Percentiles rank a stretch among this genome's conserved stretches.
Conservation (phyloP, 2,329 filamentous ascomycete genomes). For the Trichoderma semiorbis region DNA sequence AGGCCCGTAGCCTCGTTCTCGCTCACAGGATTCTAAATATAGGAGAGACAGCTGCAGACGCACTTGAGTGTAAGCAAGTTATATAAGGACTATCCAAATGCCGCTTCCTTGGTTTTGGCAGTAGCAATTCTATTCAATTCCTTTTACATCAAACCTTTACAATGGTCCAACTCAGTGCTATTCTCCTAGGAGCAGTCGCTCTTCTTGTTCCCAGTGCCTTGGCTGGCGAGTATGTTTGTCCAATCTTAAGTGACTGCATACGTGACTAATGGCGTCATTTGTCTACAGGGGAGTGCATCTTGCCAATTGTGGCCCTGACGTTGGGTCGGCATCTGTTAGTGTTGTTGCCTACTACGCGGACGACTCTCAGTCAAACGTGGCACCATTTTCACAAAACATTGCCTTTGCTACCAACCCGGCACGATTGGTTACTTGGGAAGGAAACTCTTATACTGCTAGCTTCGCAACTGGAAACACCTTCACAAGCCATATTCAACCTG, state of each 20-base stretch:
- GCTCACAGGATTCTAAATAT: background rate
- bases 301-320: background rate
- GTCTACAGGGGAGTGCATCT: background rate
- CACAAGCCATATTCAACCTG: background rate
- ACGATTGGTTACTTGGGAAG: background rate
- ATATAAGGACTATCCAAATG: background rate
- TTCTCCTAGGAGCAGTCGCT: background rate
- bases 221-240: background rate
- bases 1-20: background rate
- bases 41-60: background rate
- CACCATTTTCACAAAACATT: background rate
- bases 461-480: background rate
- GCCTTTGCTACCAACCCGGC: background rate
- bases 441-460: background rate
- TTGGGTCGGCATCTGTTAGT: background rate
- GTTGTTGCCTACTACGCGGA: slow-evolving; percentile 1
- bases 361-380: background rate
- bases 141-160: background rate
- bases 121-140: background rate
- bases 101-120: background rate
- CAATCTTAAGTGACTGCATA: accelerated
- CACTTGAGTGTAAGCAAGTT: background rate
- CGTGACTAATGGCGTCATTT: background rate
- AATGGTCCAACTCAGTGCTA: background rate
- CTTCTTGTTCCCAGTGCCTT: background rate